phyloP scores from a whole-genome alignment of 2,329 filamentous ascomycete species.

The Cadophora sp. region DNA sequence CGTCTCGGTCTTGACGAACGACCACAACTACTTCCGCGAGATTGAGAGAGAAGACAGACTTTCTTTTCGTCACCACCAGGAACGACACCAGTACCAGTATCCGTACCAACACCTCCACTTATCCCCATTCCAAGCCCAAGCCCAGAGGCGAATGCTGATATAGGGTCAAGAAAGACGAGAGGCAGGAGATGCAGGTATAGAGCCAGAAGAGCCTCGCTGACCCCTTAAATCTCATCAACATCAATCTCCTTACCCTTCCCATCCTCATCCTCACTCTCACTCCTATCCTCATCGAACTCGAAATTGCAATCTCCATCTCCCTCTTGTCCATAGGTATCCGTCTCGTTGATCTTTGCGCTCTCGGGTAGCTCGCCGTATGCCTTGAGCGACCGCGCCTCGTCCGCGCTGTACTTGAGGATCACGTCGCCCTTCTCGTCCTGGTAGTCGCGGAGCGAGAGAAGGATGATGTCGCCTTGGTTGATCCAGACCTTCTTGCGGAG shows the following conservation, averaged over 20 bases:
- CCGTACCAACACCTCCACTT: slow-evolving; percentile 7
- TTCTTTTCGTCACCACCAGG: slow-evolving; percentile 41
- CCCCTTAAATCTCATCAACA: slow-evolving; percentile 89
- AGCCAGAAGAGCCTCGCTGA: background rate
- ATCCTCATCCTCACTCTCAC: slow-evolving; percentile 63
- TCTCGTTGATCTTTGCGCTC: slow-evolving; percentile 99
- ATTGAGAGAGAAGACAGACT: slow-evolving; percentile 73
- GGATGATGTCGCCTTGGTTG: slow-evolving; percentile 96
- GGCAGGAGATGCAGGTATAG: background rate
- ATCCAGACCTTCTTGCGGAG: slow-evolving; percentile 99
- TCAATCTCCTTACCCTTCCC: slow-evolving; percentile 81
- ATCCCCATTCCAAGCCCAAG: background rate
- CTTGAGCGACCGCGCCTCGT: slow-evolving; percentile 94
- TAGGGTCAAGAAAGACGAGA: background rate
- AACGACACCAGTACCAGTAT: background rate
- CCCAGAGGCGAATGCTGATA: background rate
- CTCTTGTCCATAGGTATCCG: slow-evolving; percentile 89
- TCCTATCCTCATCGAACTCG: slow-evolving; percentile 94
- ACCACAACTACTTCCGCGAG: slow-evolving; percentile 40
- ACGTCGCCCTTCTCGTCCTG: slow-evolving; percentile 94
- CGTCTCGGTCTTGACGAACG: slow-evolving; percentile 28
- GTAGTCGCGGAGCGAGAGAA: slow-evolving; percentile 87
- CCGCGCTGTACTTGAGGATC: slow-evolving; percentile 93
- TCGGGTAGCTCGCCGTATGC: slow-evolving; percentile 97
- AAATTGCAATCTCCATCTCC: slow-evolving; percentile 96